Percentiles rank a stretch among this genome's conserved stretches.
Evolutionary conservation across 495 filamentous ascomycete genomes (phyloP).

Genomic region (Talaromyces nanjingensis): DNA sequence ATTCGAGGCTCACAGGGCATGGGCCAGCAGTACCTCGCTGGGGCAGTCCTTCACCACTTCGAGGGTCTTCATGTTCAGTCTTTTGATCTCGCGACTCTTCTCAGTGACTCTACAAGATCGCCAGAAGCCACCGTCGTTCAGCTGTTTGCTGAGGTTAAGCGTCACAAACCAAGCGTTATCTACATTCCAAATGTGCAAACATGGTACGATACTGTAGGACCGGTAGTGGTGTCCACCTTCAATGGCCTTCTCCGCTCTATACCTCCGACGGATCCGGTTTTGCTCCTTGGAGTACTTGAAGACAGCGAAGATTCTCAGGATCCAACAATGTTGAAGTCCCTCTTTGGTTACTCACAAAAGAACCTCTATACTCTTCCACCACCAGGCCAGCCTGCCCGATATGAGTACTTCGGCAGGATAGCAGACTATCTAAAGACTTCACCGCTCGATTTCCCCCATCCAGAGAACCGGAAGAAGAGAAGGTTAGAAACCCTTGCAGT

Average conservation of each 20-base stretch:
- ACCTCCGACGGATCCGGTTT: constrained; percentile 77
- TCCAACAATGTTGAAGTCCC: constrained; percentile 55
- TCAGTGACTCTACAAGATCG: constrained; percentile 64
- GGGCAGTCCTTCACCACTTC: constrained; percentile 80
- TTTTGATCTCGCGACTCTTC: constrained; percentile 82
- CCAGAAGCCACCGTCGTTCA: constrained; percentile 83
- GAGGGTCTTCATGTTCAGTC: constrained; percentile 91
- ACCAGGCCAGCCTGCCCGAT: constrained; percentile 57
- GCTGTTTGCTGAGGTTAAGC: constrained; percentile 82
- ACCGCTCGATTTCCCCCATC: constrained; percentile 81
- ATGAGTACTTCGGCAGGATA: constrained; percentile 69
- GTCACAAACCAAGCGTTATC: constrained; percentile 93
- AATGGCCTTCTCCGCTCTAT: constrained; percentile 67
- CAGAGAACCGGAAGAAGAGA: constrained; percentile 74
- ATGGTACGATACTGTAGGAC: constrained; percentile 71
- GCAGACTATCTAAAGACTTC: constrained; percentile 65
- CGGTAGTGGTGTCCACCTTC: constrained; percentile 68
- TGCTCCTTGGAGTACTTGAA: constrained; percentile 79
- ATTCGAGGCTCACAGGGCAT: constrained; percentile 74
- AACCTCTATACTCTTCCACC: constrained; percentile 63
- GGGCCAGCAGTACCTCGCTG: constrained; percentile 88
- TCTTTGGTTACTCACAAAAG: constrained; percentile 78
- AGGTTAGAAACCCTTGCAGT: constrained; percentile 68
- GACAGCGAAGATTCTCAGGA: constrained; percentile 49
- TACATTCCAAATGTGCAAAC: constrained; percentile 84